Conservation (phyloP, 768 basidiomycete species). For the Mycena amicta region DNA sequence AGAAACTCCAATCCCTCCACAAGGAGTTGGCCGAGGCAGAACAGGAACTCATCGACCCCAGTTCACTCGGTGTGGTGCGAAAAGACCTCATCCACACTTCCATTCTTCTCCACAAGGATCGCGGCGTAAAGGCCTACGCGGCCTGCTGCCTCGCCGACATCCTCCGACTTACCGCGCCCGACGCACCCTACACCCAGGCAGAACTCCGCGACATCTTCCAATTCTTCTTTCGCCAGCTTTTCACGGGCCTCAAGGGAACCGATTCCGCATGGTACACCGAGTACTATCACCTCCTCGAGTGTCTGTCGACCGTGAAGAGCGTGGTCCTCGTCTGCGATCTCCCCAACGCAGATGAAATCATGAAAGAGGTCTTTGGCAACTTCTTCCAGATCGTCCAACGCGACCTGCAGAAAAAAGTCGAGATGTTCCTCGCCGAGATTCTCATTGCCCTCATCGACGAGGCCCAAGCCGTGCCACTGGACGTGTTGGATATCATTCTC, state of each 20-base stretch:
- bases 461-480: constrained; percentile 69
- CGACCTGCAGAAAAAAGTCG: constrained; percentile 74
- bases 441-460: constrained; percentile 90
- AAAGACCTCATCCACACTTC: constrained; percentile 79
- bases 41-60: constrained; percentile 81
- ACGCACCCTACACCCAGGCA: constrained; percentile 89
- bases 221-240: constrained; percentile 91
- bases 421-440: constrained; percentile 86
- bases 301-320: constrained; percentile 91
- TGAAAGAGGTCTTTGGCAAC: constrained; percentile 80
- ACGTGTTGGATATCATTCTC: constrained; percentile 81
- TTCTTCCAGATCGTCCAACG: constrained; percentile 82
- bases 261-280: constrained; percentile 88
- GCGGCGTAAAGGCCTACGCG: constrained; percentile 92
- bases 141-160: constrained; percentile 96
- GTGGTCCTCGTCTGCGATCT: constrained; percentile 93
- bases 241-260: constrained; percentile 68
- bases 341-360: constrained; percentile 81
- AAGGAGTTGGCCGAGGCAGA: constrained; percentile 79
- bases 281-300: constrained; percentile 94
- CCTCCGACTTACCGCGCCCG: constrained; percentile 91
- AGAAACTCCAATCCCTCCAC: constrained; percentile 82
- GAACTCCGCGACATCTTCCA: constrained; percentile 96
- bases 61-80: constrained; percentile 67
- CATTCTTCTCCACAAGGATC: constrained; percentile 91